Evolutionary conservation across 176 grass and related monocot genomes (phyloP).

Genomic region (Metroxylon sagu): DNA sequence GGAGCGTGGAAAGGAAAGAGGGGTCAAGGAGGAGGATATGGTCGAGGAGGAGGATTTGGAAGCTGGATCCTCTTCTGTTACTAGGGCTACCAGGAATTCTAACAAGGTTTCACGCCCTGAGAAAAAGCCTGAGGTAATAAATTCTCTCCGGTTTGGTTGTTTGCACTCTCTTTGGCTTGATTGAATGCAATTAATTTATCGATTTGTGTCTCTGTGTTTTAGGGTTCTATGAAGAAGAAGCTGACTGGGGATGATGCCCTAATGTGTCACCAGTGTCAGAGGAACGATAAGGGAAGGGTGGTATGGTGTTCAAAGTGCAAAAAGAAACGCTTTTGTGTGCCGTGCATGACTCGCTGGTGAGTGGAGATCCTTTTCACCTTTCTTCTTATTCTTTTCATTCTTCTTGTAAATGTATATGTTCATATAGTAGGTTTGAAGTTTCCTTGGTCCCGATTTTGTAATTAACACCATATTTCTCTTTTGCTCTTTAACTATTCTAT

Average conservation of each 20-base stretch:
- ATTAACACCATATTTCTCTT: too few relatives aligned
- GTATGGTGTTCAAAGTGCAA: slow-evolving; percentile 42
- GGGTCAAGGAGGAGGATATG: background rate
- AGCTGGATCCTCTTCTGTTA: background rate
- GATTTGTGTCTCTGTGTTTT: background rate
- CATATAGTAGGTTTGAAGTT: too few relatives aligned
- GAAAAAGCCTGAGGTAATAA: slow-evolving; percentile 2
- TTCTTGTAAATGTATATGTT: too few relatives aligned
- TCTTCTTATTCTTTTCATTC: background rate
- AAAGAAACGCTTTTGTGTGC: slow-evolving; percentile 41
- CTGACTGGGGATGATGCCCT: slow-evolving; percentile 35
- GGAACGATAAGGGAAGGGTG: slow-evolving; percentile 45
- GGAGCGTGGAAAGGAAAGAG: background rate
- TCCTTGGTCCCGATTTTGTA: too few relatives aligned
- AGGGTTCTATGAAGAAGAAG: slow-evolving; percentile 21
- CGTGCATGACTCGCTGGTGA: slow-evolving; percentile 49
- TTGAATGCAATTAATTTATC: slow-evolving; percentile 4
- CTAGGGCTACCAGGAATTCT: background rate
- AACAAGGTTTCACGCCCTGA: slow-evolving; percentile 11
- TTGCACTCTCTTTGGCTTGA: background rate
- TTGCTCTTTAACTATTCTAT: too few relatives aligned
- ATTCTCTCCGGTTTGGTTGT: background rate
- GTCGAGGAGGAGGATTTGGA: background rate
- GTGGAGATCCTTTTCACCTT: slow-evolving; percentile 4
- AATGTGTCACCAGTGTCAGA: slow-evolving; percentile 73